phyloP scores from a whole-genome alignment of 805 yeast genomes.

The Wickerhamiella musiphila region DNA sequence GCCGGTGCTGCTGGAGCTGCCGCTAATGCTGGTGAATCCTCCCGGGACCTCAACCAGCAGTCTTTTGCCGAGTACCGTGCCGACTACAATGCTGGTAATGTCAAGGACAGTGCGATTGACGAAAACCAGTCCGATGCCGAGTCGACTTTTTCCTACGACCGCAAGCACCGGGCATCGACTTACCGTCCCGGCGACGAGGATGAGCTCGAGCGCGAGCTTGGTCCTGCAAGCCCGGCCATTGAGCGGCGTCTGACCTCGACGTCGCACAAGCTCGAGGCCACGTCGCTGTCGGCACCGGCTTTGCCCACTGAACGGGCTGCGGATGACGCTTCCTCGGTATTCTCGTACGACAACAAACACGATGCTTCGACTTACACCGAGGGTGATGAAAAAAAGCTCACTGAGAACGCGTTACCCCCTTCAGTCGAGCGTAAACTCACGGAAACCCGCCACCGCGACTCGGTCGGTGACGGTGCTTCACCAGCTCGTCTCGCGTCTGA shows the following conservation, averaged over 20 bases:
- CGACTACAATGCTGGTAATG: too few species aligned
- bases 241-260: constrained; percentile 22
- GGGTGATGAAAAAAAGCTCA: constrained; percentile 14
- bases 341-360: constrained; percentile 20
- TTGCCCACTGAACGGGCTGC: constrained; percentile 4
- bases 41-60: too few species aligned
- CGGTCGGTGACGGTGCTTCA: constrained; percentile 19
- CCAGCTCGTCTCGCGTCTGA: constrained; percentile 19
- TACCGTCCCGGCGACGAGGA: constrained; percentile 3
- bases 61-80: too few species aligned
- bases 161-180: constrained; percentile 2
- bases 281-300: too few species aligned
- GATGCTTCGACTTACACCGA: constrained; percentile 17
- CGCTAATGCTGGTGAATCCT: not conserved
- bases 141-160: constrained; percentile 20
- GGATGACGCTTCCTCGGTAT: constrained; percentile 18
- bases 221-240: constrained; percentile 15
- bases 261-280: constrained; percentile 16
- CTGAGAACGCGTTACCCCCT: constrained; percentile 17
- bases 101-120: constrained; percentile 3
- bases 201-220: constrained; percentile 1
- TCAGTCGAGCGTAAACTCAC: constrained; percentile 22
- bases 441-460: constrained; percentile 18
- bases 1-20: not conserved
- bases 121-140: constrained; percentile 10